Conservation (phyloP, 192 early-diverging fungal species). For the Coemansia nantahalensis region DNA sequence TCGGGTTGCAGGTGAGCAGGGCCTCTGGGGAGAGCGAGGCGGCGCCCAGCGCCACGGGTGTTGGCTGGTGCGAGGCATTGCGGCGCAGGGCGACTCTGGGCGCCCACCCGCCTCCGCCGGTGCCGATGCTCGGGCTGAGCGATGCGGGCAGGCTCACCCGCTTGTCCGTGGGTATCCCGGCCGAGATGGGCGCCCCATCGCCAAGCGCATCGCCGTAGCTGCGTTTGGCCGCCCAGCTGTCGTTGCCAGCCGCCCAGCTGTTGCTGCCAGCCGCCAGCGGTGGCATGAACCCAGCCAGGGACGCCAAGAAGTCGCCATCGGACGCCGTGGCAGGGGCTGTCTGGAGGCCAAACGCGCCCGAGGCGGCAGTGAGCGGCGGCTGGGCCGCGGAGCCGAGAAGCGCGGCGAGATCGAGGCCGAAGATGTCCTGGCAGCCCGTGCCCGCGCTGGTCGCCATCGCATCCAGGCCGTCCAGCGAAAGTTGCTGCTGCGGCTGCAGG, state of each 20-base stretch:
- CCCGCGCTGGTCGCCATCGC: neutral
- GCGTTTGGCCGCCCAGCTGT: slow-evolving; percentile 25
- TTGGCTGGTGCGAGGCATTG: slow-evolving; percentile 38
- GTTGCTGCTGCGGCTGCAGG: slow-evolving; percentile 25
- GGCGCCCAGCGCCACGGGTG: neutral
- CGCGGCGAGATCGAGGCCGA: neutral
- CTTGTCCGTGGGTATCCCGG: slow-evolving; percentile 40
- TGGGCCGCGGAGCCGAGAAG: neutral
- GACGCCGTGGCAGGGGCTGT: neutral
- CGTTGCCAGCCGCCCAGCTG: neutral
- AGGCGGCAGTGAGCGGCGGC: slow-evolving; percentile 1
- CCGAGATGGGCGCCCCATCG: slow-evolving; percentile 4
- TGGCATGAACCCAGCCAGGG: neutral
- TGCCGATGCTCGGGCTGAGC: slow-evolving; percentile 4
- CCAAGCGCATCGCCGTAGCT: slow-evolving; percentile 11
- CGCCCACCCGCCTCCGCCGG: neutral
- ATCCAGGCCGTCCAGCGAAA: slow-evolving; percentile 22
- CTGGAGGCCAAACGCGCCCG: neutral
- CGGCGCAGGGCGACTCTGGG: slow-evolving; percentile 36
- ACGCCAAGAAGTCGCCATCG: neutral
- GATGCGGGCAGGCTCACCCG: slow-evolving; percentile 43
- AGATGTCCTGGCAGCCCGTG: slow-evolving; percentile 5
- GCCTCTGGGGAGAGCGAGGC: neutral
- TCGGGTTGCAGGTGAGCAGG: slow-evolving; percentile 7
- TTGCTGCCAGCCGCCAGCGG: neutral